Conservation (phyloP, 495 filamentous ascomycete species). For the Paragyromitra xinjiangensis region DNA sequence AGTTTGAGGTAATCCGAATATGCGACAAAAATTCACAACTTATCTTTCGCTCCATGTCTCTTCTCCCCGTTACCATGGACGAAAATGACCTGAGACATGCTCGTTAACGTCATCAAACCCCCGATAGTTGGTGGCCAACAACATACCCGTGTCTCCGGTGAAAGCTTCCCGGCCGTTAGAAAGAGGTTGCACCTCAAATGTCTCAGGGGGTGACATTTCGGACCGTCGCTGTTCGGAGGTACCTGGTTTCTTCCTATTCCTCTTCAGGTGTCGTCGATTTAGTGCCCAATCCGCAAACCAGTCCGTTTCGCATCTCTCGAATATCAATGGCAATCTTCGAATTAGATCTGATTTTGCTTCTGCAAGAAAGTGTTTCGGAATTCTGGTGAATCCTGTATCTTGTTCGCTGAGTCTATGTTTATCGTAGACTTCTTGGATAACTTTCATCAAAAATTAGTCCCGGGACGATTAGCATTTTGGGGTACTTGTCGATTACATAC, state of each 20-base stretch:
- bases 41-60: constrained; percentile 1
- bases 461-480: neutral
- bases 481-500: constrained; percentile 20
- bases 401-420: constrained; percentile 46
- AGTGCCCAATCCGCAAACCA: constrained; percentile 51
- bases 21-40: neutral
- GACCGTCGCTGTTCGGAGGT: constrained; percentile 22
- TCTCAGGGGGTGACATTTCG: constrained; percentile 31
- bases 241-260: constrained; percentile 42
- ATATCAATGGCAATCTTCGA: constrained; percentile 37
- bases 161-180: constrained; percentile 29
- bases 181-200: constrained; percentile 41
- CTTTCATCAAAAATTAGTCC: constrained; percentile 24
- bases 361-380: constrained; percentile 47
- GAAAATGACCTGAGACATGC: constrained; percentile 28
- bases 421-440: constrained; percentile 47
- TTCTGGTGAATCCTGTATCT: constrained; percentile 50
- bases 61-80: constrained; percentile 34
- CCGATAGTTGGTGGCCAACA: neutral
- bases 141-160: constrained; percentile 42
- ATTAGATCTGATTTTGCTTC: constrained; percentile 46
- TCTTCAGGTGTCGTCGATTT: constrained; percentile 45
- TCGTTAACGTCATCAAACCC: constrained; percentile 6
- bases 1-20: constrained; percentile 2
- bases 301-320: constrained; percentile 48